A percentile compares a stretch with the other conserved stretches of the same genome.
Conservation (phyloP, 306 rosid species). For the Chamaecrista fasciculata region DNA sequence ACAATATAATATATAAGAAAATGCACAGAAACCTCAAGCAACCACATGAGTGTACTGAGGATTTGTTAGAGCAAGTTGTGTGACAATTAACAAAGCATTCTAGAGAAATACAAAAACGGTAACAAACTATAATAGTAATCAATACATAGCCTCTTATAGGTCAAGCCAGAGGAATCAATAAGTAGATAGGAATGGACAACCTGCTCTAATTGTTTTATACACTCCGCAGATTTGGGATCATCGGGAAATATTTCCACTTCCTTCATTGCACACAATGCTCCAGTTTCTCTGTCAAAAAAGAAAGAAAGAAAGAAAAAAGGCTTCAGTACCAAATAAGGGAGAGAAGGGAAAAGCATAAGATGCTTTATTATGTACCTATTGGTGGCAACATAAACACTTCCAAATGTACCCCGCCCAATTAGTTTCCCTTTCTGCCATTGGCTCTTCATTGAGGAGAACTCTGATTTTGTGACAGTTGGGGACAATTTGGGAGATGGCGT, state of each 20-base stretch:
- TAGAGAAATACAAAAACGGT: neutral
- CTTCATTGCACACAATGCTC: slow-evolving; percentile 99
- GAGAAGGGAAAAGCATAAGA: slow-evolving; percentile 25
- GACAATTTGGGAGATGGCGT: slow-evolving; percentile 42
- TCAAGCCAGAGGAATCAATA: neutral
- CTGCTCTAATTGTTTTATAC: slow-evolving; percentile 95
- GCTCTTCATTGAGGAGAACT: slow-evolving; percentile 54
- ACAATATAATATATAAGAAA: neutral
- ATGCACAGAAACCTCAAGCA: neutral
- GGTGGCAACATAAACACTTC: slow-evolving; percentile 90
- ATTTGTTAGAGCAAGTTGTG: neutral
- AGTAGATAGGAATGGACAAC: slow-evolving; percentile 36
- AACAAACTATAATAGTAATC: neutral
- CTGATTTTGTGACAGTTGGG: slow-evolving; percentile 44
- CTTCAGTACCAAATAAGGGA: slow-evolving; percentile 23
- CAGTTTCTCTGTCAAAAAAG: slow-evolving; percentile 62
- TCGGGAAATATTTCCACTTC: slow-evolving; percentile 84
- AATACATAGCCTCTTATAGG: neutral
- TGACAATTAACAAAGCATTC: slow-evolving; percentile 10
- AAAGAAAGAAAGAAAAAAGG: neutral
- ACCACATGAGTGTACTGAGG: neutral
- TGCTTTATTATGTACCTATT: slow-evolving; percentile 54
- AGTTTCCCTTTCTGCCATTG: slow-evolving; percentile 97
- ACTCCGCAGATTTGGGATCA: slow-evolving; percentile 90
- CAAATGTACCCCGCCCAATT: slow-evolving; percentile 98